phyloP scores from a whole-genome alignment of 306 rosid genomes.

The Acmispon strigosus region DNA sequence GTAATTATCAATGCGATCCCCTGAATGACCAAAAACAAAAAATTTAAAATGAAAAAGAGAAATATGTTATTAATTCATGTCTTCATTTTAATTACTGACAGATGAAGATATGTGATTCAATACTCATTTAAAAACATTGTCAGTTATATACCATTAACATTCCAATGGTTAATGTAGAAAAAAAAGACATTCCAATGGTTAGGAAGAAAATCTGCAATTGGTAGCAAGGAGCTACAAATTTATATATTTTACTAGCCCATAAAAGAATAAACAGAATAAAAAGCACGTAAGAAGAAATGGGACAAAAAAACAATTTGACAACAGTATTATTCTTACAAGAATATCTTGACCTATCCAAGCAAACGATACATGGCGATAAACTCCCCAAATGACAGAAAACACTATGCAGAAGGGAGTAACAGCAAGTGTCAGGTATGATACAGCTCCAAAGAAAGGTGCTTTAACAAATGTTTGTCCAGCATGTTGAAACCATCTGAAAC shows the following conservation, averaged over 20 bases:
- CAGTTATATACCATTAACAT: not conserved
- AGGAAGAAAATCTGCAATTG: not conserved
- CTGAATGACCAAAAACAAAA: slow-evolving; percentile 27
- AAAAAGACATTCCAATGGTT: not conserved
- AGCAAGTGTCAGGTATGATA: slow-evolving; percentile 82
- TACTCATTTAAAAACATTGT: not conserved
- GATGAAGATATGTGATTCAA: not conserved
- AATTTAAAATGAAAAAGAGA: not conserved
- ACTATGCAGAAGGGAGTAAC: slow-evolving; percentile 87
- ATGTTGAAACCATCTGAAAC: slow-evolving; percentile 92
- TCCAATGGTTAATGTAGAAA: not conserved
- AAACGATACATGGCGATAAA: slow-evolving; percentile 41
- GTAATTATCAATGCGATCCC: slow-evolving; percentile 86
- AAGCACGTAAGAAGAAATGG: not conserved
- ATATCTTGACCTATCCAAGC: slow-evolving; percentile 99
- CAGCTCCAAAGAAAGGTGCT: slow-evolving; percentile 85
- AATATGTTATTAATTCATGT: slow-evolving; percentile 5
- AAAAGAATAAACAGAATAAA: not conserved
- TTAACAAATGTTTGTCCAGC: slow-evolving; percentile 69
- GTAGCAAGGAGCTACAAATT: not conserved
- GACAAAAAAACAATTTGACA: not conserved
- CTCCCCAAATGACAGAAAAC: slow-evolving; percentile 88
- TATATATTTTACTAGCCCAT: not conserved
- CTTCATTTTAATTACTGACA: not conserved
- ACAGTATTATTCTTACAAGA: slow-evolving; percentile 57